Conservation (phyloP, 306 rosid genomes). For the Begonia loranthoides region DNA sequence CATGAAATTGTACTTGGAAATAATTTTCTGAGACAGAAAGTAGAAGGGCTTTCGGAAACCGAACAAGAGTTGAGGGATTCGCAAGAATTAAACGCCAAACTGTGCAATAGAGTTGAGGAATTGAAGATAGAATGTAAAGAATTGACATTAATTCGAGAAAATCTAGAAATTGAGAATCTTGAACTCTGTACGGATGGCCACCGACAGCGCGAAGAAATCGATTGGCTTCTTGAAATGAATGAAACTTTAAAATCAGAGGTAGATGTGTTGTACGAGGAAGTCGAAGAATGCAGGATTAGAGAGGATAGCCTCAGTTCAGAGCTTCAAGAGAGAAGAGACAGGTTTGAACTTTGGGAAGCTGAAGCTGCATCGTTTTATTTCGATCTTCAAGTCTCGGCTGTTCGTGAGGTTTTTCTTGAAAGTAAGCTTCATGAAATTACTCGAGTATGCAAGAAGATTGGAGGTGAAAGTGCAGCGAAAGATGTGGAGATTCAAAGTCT, state of each 20-base stretch:
- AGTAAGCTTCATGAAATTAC: slow-evolving; percentile 67
- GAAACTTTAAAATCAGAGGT: slow-evolving; percentile 40
- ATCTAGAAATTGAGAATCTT: slow-evolving; percentile 40
- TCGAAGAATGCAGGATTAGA: slow-evolving; percentile 49
- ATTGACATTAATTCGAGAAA: slow-evolving; percentile 29
- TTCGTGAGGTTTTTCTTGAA: slow-evolving; percentile 78
- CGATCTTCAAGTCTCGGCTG: slow-evolving; percentile 72
- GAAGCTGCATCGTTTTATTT: slow-evolving; percentile 87
- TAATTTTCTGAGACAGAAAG: slow-evolving; percentile 33
- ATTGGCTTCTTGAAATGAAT: slow-evolving; percentile 44
- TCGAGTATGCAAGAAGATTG: slow-evolving; percentile 46
- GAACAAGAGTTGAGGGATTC: slow-evolving; percentile 44
- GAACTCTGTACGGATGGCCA: slow-evolving; percentile 41
- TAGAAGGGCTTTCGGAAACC: slow-evolving; percentile 44
- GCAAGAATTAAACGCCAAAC: slow-evolving; percentile 36
- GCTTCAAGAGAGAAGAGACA: slow-evolving; percentile 64
- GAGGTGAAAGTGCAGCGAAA: slow-evolving; percentile 52
- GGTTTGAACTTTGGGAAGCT: slow-evolving; percentile 83
- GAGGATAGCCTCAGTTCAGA: slow-evolving; percentile 65
- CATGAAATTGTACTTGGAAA: slow-evolving; percentile 32
- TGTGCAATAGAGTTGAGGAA: slow-evolving; percentile 39
- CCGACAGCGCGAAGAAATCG: slow-evolving; percentile 49
- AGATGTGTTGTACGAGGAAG: slow-evolving; percentile 34
- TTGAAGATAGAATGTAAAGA: slow-evolving; percentile 46
- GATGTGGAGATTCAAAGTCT: slow-evolving; percentile 43